A percentile compares a stretch with the other conserved stretches of the same genome.
phyloP scores from a whole-genome alignment of 78 protist species.

The Dictyostelium intermedium region DNA sequence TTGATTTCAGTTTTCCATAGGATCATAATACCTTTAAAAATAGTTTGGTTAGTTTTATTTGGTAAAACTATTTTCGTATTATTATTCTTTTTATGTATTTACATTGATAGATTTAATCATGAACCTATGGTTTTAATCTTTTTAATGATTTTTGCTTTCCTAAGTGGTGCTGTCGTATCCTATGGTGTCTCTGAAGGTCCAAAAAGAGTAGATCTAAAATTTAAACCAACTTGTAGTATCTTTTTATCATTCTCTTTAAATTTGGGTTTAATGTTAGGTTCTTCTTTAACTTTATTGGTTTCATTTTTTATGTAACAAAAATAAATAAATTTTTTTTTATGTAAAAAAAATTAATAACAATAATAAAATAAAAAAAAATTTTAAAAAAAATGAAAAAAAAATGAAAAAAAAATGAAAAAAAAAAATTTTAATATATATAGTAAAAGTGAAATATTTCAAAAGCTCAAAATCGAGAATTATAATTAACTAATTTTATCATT shows the following conservation, averaged over 20 bases:
- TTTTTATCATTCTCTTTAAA: background rate
- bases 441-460: too few species aligned
- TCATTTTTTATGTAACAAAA: background rate
- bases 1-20: background rate
- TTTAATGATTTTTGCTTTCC: background rate
- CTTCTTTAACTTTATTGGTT: background rate
- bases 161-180: constrained; percentile 18
- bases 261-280: background rate
- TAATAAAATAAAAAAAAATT: too few species aligned
- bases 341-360: too few species aligned
- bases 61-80: constrained; percentile 12
- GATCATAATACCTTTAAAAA: background rate
- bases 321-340: too few species aligned
- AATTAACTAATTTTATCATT: too few species aligned
- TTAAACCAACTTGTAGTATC: background rate
- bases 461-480: too few species aligned
- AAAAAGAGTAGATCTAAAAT: constrained; percentile 8
- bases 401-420: too few species aligned
- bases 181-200: constrained; percentile 59
- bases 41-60: constrained; percentile 23
- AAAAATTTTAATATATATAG: too few species aligned
- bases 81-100: constrained; percentile 27
- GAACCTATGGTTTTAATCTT: constrained; percentile 20
- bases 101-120: background rate
- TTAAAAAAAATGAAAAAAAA: too few species aligned